phyloP scores from a whole-genome alignment of 2,329 filamentous ascomycete genomes.

The Aureobasidium vineae region DNA sequence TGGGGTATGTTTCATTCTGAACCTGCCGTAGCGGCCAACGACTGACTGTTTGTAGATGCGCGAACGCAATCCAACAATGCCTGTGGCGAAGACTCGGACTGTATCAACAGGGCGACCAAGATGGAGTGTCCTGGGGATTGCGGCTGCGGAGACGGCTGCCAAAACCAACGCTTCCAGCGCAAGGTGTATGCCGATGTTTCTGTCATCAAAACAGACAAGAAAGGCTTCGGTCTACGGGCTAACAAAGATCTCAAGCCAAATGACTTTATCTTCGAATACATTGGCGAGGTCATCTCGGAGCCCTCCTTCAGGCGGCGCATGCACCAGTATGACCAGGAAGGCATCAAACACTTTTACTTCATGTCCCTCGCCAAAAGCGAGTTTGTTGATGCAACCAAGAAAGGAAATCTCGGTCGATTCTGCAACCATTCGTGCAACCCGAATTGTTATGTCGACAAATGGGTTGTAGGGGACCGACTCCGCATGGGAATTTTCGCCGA shows the following conservation, averaged over 20 bases:
- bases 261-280: constrained; percentile 97
- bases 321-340: constrained; percentile 89
- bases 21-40: constrained; percentile 3
- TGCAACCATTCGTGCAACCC: constrained; percentile 99
- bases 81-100: constrained; percentile 94
- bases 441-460: constrained; percentile 99
- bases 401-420: constrained; percentile 91
- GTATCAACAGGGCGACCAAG: constrained; percentile 97
- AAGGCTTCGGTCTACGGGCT: constrained; percentile 87
- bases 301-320: constrained; percentile 83
- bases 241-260: constrained; percentile 73
- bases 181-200: constrained; percentile 87
- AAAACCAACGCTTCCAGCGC: constrained; percentile 92
- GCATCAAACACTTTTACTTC: constrained; percentile 99
- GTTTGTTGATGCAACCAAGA: constrained; percentile 96
- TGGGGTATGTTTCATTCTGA: constrained; percentile 67
- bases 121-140: constrained; percentile 92
- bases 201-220: constrained; percentile 97
- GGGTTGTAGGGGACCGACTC: constrained; percentile 95
- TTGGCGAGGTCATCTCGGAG: constrained; percentile 97
- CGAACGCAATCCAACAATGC: constrained; percentile 65
- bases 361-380: constrained; percentile 97
- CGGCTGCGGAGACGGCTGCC: constrained; percentile 81
- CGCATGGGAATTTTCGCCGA: constrained; percentile 98
- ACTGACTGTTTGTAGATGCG: constrained; percentile 47